Base-by-base conservation (phyloP, 1,284 basidiomycete genomes). In the Ustilago trichophora region DNA sequence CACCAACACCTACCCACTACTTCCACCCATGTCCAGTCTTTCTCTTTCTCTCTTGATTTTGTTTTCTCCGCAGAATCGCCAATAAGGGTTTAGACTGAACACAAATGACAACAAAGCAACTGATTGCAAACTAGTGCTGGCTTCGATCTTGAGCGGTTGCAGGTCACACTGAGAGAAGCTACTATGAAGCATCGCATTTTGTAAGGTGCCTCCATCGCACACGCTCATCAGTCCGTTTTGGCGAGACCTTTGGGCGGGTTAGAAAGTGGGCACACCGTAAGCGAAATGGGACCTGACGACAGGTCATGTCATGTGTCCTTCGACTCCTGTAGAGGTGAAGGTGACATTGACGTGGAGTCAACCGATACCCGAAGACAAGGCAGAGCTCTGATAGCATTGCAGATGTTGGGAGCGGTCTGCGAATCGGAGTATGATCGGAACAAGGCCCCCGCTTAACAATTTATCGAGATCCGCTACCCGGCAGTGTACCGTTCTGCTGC, bases 371-470 rank as follows among this genome's bases (percentile, higher is more conserved):
- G n/a, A n/a, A n/a, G n/a, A n/a, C n/a, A n/a, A n/a, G n/a, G n/a
- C n/a, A n/a, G n/a, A n/a, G n/a, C n/a, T n/a, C n/a, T n/a, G n/a
- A n/a, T n/a, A n/a, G n/a, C n/a, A n/a, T n/a, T n/a, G 11, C 40
- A 41, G 38, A 42, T 42, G 40, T 21, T 42, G 27, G 40, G 40
- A 48, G 46, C 38, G 48, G 31, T 25, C 22, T 18, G 22, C 40
- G 40, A 43, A 37, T 29, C 40, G 40, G 40, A 51, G 38, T 43
- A 9, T 13, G 13, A 25, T 27, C 40, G 37, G 36, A 22, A 49
- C 10, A 19, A 32, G 10, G 18, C 21, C 15, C 15, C 1, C 34
- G n/a, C 29, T 34, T 24, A 22, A 16, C 4, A n/a, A 25, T 41
- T 25, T 22, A 38, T 13, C 21, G 26, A 50, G 15, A 9, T 19